phyloP scores from a whole-genome alignment of 1,139 yeast genomes.

The Yamadazyma sp. region DNA sequence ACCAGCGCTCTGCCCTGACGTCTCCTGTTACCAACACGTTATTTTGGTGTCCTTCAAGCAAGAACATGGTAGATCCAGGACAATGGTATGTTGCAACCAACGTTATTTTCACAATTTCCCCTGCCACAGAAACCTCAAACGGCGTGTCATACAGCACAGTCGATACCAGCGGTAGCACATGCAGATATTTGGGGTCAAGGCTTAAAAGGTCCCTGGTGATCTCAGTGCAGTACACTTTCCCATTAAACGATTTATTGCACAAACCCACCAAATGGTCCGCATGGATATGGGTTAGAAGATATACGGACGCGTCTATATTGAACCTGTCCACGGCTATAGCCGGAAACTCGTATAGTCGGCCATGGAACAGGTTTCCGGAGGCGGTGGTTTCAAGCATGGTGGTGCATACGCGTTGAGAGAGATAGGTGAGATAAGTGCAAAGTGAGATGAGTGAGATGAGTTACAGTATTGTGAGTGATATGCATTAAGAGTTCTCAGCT shows the following conservation, averaged over 20 bases:
- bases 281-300: constrained; percentile 57
- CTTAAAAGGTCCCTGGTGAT: constrained; percentile 41
- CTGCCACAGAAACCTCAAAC: constrained; percentile 17
- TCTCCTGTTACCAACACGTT: constrained; percentile 60
- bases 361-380: constrained; percentile 1
- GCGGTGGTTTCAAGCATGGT: neutral
- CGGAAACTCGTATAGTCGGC: constrained; percentile 29
- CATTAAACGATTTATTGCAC: constrained; percentile 34
- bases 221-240: constrained; percentile 50
- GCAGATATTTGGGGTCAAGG: constrained; percentile 23
- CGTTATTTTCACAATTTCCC: constrained; percentile 20
- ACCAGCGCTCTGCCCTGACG: constrained; percentile 58
- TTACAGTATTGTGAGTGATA: no score
- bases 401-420: neutral
- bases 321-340: constrained; percentile 45
- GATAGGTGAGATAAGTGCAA: no score
- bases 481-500: no score
- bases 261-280: constrained; percentile 58
- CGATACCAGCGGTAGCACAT: constrained; percentile 22
- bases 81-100: constrained; percentile 55
- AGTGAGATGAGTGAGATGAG: no score
- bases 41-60: constrained; percentile 35
- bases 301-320: constrained; percentile 25
- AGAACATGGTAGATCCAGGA: constrained; percentile 61
- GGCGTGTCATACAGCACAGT: constrained; percentile 27